Base-by-base conservation (phyloP, 805 yeast species). In the Lipomyces sp. region DNA sequence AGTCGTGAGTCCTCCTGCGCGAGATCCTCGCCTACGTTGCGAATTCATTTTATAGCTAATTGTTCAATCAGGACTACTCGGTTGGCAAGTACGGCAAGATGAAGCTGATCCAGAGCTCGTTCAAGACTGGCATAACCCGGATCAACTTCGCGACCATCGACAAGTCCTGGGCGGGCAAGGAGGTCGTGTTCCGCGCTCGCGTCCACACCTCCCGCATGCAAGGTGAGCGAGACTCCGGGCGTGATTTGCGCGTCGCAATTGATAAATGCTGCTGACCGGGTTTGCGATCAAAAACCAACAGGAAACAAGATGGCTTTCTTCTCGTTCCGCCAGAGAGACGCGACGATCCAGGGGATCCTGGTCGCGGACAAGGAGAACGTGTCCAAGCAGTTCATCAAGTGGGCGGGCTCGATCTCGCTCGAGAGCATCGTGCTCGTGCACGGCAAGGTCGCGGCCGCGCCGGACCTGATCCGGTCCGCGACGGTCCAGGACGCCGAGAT, bases 351-450 rank as follows among this genome's bases (percentile, higher is more conserved):
- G 76, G 95, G 85, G 52, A 76, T 93, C 56, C 74, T 90, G 58
- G 87, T 83, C 66, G 84, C 85, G 55, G 81, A 84, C 64, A 80
- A 80, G 63, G 82, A 81, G 56, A 72, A 83, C 40, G 77, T 93
- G 42, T 86, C 96, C 45, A 93, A 93, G 73, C 96, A 85, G 69
- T 86, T 93, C 91, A 95, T 90, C 60, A 93, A 93, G 73, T 93
- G 96, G 96, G 84, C 89, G 24, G 86, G 91, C 34, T 74, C 85
- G 32, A 78, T 93, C 67, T 85, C 81, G 66, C 76, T 86, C 62
- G 99, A 93, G 73, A 80, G 93, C 42, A 91, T 93, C 70, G 97
- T 93, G 14, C 73, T 93, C 44, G 96, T 93, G 26, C 82, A 83
- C 63, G 99, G 98, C 71, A 68, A 70, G 21, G 91, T 91, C 39